Conservation (phyloP, 2,329 filamentous ascomycete species). For the Colletotrichum eremochloae region DNA sequence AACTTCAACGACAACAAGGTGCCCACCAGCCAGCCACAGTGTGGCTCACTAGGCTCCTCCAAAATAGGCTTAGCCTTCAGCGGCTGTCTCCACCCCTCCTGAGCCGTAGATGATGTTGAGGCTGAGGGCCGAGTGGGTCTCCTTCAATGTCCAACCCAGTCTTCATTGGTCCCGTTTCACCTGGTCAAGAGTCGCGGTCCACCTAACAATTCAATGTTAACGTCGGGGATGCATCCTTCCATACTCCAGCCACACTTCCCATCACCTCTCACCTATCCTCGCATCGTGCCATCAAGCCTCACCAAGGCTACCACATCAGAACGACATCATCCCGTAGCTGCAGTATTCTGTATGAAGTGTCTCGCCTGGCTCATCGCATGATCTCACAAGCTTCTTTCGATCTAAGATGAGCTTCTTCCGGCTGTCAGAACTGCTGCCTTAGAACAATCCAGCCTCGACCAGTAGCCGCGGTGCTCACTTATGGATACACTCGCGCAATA, state of each 20-base stretch:
- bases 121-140: conserved; percentile 22
- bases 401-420: conserved; percentile 28
- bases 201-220: conserved; percentile 17
- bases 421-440: conserved; percentile 16
- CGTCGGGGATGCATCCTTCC: conserved; percentile 8
- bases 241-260: conserved; percentile 24
- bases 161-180: conserved; percentile 13
- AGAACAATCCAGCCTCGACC: conserved; percentile 25
- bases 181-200: conserved; percentile 7
- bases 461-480: conserved; percentile 5
- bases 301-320: conserved; percentile 18
- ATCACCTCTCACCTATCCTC: not conserved
- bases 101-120: conserved; percentile 5
- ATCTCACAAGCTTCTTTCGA: not conserved
- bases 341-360: not conserved
- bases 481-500: conserved; percentile 8
- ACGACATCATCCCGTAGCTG: conserved; percentile 13
- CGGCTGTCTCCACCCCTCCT: not conserved
- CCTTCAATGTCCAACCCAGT: not conserved
- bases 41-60: conserved; percentile 5
- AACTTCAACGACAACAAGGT: conserved; percentile 6
- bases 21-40: conserved; percentile 8
- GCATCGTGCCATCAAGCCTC: conserved; percentile 6
- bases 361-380: not conserved
- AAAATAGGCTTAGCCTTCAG: not conserved